phyloP scores from a whole-genome alignment of 768 basidiomycete genomes.

The Boletus rubroflammeus region DNA sequence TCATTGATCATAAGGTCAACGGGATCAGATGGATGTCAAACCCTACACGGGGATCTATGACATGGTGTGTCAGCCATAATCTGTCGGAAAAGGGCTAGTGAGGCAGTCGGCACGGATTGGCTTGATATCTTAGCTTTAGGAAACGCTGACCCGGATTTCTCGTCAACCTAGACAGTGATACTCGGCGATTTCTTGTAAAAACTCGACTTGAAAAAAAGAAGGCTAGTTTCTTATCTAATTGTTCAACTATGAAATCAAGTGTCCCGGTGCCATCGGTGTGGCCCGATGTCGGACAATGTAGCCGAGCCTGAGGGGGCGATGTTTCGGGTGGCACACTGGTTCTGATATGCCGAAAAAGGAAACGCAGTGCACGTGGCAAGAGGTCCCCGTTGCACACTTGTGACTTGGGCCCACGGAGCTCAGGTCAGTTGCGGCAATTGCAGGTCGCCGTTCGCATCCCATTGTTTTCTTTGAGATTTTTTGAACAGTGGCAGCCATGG shows the following conservation, averaged over 20 bases:
- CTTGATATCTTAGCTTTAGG: not conserved
- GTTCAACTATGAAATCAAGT: not conserved
- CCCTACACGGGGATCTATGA: not conserved
- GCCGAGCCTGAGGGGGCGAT: too few relatives aligned
- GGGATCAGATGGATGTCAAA: not conserved
- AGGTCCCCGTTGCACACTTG: not conserved
- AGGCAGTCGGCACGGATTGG: not conserved
- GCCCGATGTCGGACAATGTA: too few relatives aligned
- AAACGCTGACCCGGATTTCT: not conserved
- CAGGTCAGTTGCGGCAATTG: too few relatives aligned
- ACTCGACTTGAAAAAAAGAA: not conserved
- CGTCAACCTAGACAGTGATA: not conserved
- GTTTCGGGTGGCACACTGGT: not conserved
- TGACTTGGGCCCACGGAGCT: too few relatives aligned
- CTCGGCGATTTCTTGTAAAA: not conserved
- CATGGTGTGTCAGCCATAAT: not conserved
- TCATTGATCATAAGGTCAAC: not conserved
- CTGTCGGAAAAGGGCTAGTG: too few relatives aligned
- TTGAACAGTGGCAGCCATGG: constrained; percentile 13
- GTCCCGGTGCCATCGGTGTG: not conserved
- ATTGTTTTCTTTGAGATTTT: not conserved
- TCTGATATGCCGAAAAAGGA: not conserved
- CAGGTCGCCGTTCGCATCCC: not conserved
- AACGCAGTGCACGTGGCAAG: not conserved
- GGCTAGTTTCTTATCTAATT: too few relatives aligned